phyloP scores from a whole-genome alignment of 2,329 filamentous ascomycete genomes.

The Elsinoe necatrix region DNA sequence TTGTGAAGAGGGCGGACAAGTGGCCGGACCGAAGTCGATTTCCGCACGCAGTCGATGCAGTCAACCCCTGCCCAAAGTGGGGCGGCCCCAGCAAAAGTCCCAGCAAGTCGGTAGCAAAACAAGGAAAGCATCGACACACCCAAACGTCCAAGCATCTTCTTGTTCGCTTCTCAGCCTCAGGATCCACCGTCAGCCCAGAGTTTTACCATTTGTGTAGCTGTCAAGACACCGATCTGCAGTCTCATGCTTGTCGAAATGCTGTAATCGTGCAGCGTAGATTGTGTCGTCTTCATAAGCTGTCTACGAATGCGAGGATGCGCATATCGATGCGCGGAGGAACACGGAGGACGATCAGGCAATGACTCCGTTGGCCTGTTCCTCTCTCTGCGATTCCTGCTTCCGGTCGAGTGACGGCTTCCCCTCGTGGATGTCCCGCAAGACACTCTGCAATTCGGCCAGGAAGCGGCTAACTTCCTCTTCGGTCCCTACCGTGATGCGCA shows the following conservation, averaged over 20 bases:
- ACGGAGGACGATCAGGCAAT: constrained; percentile 32
- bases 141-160: not conserved
- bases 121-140: constrained; percentile 10
- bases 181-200: constrained; percentile 6
- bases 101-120: constrained; percentile 8
- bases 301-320: not conserved
- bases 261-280: constrained; percentile 9
- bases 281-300: constrained; percentile 12
- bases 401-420: constrained; percentile 28
- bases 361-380: constrained; percentile 43
- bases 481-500: constrained; percentile 88
- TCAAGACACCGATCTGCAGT: constrained; percentile 5
- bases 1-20: not conserved
- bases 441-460: constrained; percentile 54
- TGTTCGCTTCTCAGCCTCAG: not conserved
- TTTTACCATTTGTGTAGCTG: not conserved
- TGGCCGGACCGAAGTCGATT: not conserved
- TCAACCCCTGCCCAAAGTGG: constrained; percentile 7
- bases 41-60: not conserved
- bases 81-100: not conserved
- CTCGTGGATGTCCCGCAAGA: constrained; percentile 43
- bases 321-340: not conserved
- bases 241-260: constrained; percentile 4
- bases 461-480: constrained; percentile 76
- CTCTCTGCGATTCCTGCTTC: constrained; percentile 37